phyloP scores from a whole-genome alignment of 495 filamentous ascomycete species.

The Aspergillus conjunctus region DNA sequence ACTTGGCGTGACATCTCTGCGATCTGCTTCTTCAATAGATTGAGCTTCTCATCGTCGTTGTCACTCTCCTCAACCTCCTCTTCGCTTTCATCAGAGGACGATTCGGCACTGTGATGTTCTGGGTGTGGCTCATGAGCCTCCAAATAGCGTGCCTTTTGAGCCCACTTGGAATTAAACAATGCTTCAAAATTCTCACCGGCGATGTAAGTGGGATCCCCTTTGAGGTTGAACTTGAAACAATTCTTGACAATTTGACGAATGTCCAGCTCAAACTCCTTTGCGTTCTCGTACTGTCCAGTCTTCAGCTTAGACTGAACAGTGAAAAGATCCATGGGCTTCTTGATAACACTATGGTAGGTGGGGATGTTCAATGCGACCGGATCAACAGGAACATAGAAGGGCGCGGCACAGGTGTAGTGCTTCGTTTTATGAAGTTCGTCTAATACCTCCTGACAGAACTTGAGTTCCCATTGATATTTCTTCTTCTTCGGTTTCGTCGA shows the following conservation, averaged over 20 bases:
- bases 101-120: constrained; percentile 53
- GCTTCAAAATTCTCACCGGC: constrained; percentile 71
- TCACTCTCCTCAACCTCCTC: constrained; percentile 67
- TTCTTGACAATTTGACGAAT: constrained; percentile 83
- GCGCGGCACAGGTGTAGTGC: constrained; percentile 61
- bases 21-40: constrained; percentile 67
- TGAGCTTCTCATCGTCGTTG: constrained; percentile 68
- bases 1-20: constrained; percentile 59
- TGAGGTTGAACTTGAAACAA: constrained; percentile 88
- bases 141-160: constrained; percentile 73
- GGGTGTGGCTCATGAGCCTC: constrained; percentile 68
- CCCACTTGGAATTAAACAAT: constrained; percentile 73
- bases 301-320: constrained; percentile 77
- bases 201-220: constrained; percentile 68
- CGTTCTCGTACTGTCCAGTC: constrained; percentile 76
- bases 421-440: constrained; percentile 77
- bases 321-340: constrained; percentile 91
- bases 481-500: constrained; percentile 85
- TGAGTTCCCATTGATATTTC: constrained; percentile 85
- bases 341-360: constrained; percentile 88
- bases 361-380: constrained; percentile 94
- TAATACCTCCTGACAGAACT: constrained; percentile 83
- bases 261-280: constrained; percentile 84
- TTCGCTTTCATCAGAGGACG: constrained; percentile 64
- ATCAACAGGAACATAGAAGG: constrained; percentile 84